Percentiles rank a stretch among this genome's conserved stretches.
phyloP scores from a whole-genome alignment of 345 rosid species.

The Pistacia integerrima region DNA sequence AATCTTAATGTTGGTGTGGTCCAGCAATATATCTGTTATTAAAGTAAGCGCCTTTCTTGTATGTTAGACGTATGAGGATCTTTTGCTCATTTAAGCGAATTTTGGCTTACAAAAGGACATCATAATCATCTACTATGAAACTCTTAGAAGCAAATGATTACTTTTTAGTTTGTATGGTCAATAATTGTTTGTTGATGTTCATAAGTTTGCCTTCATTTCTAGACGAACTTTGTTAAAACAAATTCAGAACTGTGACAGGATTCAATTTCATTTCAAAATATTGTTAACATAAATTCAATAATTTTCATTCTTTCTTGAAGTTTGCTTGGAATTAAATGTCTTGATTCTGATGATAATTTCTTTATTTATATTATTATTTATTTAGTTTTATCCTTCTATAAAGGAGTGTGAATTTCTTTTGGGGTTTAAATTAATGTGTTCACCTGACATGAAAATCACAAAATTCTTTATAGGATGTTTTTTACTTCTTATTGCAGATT shows the following conservation, averaged over 20 bases:
- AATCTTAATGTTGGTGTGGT: background rate
- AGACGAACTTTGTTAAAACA: background rate
- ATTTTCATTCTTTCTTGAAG: background rate
- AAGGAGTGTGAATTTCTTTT: background rate
- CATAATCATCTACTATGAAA: background rate
- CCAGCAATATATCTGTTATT: background rate
- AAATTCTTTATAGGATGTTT: constrained; percentile 8
- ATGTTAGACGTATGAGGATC: background rate
- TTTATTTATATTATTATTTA: background rate
- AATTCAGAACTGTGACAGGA: background rate
- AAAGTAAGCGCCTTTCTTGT: background rate
- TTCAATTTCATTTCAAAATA: background rate
- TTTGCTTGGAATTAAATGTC: background rate
- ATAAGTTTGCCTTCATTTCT: background rate
- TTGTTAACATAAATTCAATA: background rate
- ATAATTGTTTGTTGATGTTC: background rate
- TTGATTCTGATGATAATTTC: background rate
- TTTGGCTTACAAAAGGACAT: background rate
- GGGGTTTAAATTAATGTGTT: background rate
- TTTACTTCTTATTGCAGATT: background rate
- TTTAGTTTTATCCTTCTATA: background rate
- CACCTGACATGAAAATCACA: background rate
- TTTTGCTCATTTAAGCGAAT: background rate
- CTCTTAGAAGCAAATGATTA: constrained; percentile 1
- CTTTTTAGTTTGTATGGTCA: background rate